These are phyloP conservation scores for Olyra latifolia DNA, from an alignment of 176 grass and related monocot genomes.

Conservation along the genomic window DNA sequence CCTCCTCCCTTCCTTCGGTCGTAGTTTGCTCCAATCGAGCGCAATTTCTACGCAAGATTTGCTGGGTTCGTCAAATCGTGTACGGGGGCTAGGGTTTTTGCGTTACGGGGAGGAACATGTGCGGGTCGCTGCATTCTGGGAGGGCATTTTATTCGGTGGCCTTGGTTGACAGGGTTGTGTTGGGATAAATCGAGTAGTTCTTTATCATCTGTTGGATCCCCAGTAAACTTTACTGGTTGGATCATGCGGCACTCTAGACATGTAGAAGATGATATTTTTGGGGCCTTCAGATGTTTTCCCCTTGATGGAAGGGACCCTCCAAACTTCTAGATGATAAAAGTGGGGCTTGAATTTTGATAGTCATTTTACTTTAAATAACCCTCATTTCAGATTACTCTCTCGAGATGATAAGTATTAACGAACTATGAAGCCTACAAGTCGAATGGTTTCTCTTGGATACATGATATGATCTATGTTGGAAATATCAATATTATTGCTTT, in stretches of 20 bases:
- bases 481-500: neutral
- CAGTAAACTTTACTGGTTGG: neutral
- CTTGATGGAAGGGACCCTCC: neutral
- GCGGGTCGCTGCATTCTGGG: constrained; percentile 25
- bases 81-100: neutral
- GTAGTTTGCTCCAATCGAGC: neutral
- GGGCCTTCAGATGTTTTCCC: neutral
- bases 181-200: neutral
- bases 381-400: neutral
- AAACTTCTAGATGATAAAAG: neutral
- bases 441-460: neutral
- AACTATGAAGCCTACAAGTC: neutral
- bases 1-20: neutral
- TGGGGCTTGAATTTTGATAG: neutral
- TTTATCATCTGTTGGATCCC: neutral
- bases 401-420: neutral
- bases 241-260: neutral
- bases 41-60: neutral
- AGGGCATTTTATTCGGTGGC: neutral
- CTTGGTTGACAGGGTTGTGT: neutral
- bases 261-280: neutral
- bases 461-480: neutral
- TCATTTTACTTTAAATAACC: neutral
- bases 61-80: neutral
- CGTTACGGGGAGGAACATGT: neutral